Base-by-base conservation (phyloP, 1,284 basidiomycete genomes). In the Ceratobasidium sp. region DNA sequence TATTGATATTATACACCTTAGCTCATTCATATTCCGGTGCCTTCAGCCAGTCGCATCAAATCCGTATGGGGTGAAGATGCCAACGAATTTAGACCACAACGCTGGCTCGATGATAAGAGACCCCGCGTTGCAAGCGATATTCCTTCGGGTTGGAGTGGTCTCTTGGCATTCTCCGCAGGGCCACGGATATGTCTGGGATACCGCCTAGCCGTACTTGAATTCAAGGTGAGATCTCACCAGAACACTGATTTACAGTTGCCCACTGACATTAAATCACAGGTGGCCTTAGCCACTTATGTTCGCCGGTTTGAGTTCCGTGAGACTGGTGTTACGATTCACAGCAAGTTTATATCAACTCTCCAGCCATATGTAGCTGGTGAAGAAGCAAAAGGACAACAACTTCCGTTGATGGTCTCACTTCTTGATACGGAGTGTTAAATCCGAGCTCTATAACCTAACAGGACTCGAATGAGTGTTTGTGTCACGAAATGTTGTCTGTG, bases 1-100 rank as follows among this genome's bases (percentile, higher is more conserved):
- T 38, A 11, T 38, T 38, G 35, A 38, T 11, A 11, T 11, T 11
- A 11, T 4, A 38, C 35, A 11, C 11, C 35, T 11, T 38, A 38
- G 35, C 35, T 38, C 35, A 38, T 38, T 38, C 35, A 38, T 38
- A 38, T 38, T 38, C 6, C 35, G 35, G 11, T 11, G 11, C 35
- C 4, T 38, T 5, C 35, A 38, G 11, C 11, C 6, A 11, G 35
- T 4, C 35, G 35, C 35, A 38, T 38, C 35, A 38, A 38, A 38
- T 38, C 75, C 7, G 77, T 80, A 2, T 82, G 81, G 81, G 76
- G 76, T 16, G 59, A 58, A 9, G 80, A 81, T 70, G 77, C 77
- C 0, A 75, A 78, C 18, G 71, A 62, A 2, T 82, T 80, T 77
- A 72, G 77, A n/a, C 74, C 74, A 46, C 70, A 67, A 23, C 73